Evolutionary conservation across 2,329 filamentous ascomycete species (phyloP).

Genomic region (Penicillium rolfsii): DNA sequence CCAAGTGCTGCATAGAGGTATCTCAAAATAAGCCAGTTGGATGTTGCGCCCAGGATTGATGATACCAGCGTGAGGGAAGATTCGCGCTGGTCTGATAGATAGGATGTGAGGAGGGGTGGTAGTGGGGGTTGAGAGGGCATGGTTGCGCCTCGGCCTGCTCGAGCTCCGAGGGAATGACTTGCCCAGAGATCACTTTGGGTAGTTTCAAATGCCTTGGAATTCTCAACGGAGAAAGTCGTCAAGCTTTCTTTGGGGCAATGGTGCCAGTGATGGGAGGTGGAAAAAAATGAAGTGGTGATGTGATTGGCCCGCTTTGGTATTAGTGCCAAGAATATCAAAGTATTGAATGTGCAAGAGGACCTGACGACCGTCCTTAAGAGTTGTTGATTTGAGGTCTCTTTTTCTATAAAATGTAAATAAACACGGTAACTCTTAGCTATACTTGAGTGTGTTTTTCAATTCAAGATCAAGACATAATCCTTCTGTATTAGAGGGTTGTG

Average conservation of each 20-base stretch:
- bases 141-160: slow-evolving; percentile 10
- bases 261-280: slow-evolving; percentile 24
- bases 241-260: slow-evolving; percentile 9
- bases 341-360: not conserved
- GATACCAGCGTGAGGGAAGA: slow-evolving; percentile 49
- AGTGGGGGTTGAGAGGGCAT: slow-evolving; percentile 48
- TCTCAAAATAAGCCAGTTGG: slow-evolving; percentile 61
- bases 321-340: slow-evolving; percentile 29
- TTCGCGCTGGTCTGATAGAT: slow-evolving; percentile 40
- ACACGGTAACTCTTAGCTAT: not conserved
- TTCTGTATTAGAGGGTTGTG: no score
- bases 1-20: slow-evolving; percentile 54
- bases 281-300: slow-evolving; percentile 29
- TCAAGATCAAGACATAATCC: not conserved
- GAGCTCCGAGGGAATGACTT: not conserved
- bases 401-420: not conserved
- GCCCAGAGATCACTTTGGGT: not conserved
- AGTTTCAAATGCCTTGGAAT: not conserved
- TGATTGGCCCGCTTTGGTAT: slow-evolving; percentile 31
- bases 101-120: slow-evolving; percentile 45
- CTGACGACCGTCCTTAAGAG: not conserved
- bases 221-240: not conserved
- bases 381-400: not conserved
- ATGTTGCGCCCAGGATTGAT: slow-evolving; percentile 51
- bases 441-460: not conserved